phyloP scores from a whole-genome alignment of 2,329 filamentous ascomycete species.

The Alternaria sp. region DNA sequence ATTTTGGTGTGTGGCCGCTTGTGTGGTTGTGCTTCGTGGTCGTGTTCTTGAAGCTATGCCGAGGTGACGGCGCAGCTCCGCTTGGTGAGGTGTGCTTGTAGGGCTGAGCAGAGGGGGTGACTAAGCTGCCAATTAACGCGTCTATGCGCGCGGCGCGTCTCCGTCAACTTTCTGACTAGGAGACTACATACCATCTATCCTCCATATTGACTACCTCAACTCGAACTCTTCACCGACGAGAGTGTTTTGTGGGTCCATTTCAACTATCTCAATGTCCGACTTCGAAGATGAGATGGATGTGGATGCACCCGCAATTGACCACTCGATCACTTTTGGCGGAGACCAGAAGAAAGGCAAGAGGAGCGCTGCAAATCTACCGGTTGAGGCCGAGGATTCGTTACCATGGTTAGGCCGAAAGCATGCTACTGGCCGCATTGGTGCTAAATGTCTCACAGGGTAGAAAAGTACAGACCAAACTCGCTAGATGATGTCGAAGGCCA shows the following conservation, averaged over 20 bases:
- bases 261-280: slow-evolving; percentile 59
- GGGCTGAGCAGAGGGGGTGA: slow-evolving; percentile 47
- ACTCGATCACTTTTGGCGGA: slow-evolving; percentile 73
- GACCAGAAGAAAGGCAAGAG: slow-evolving; percentile 87
- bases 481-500: slow-evolving; percentile 94
- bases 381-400: slow-evolving; percentile 91
- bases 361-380: slow-evolving; percentile 88
- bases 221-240: not conserved
- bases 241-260: no score
- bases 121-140: slow-evolving; percentile 50
- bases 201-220: not conserved
- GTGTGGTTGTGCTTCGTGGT: slow-evolving; percentile 28
- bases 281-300: slow-evolving; percentile 73
- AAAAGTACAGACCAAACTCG: slow-evolving; percentile 92
- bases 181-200: not conserved
- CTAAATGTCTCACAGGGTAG: slow-evolving; percentile 69
- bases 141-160: slow-evolving; percentile 34
- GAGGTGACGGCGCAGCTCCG: slow-evolving; percentile 43
- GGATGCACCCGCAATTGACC: slow-evolving; percentile 63
- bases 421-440: not conserved
- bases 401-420: slow-evolving; percentile 72
- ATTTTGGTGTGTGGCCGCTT: slow-evolving; percentile 50
- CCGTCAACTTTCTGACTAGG: slow-evolving; percentile 8
- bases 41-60: slow-evolving; percentile 34
- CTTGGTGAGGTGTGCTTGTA: slow-evolving; percentile 42